These are phyloP conservation scores for Parascedosporium putredinis DNA, from an alignment of 2,329 filamentous ascomycete genomes.

Conservation along the genomic window DNA sequence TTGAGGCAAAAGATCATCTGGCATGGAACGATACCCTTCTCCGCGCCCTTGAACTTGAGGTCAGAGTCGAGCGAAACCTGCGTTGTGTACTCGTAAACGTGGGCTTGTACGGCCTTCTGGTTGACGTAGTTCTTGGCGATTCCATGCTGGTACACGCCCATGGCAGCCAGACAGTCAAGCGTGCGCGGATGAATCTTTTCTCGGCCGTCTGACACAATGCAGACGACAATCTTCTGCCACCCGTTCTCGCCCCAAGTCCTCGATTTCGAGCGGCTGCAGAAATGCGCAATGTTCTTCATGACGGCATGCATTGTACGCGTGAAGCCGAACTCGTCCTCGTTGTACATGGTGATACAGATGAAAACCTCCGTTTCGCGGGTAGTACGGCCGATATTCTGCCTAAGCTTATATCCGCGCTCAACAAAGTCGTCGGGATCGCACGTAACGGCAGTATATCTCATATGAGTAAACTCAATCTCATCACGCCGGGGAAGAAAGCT, in stretches of 20 bases:
- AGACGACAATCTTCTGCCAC: slow-evolving; percentile 99
- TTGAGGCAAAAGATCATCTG: slow-evolving; percentile 99
- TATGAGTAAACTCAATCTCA: slow-evolving; percentile 94
- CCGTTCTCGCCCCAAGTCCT: slow-evolving; percentile 94
- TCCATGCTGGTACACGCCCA: slow-evolving; percentile 96
- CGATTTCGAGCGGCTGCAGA: slow-evolving; percentile 84
- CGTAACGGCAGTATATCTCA: slow-evolving; percentile 98
- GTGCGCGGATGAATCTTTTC: slow-evolving; percentile 84
- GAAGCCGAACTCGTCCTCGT: slow-evolving; percentile 94
- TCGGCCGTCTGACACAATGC: slow-evolving; percentile 88
- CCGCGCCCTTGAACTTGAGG: slow-evolving; percentile 96
- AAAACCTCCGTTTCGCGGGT: slow-evolving; percentile 87
- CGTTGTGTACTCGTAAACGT: slow-evolving; percentile 98
- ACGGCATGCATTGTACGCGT: slow-evolving; percentile 97
- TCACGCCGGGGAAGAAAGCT: slow-evolving; percentile 90
- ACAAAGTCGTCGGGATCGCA: slow-evolving; percentile 95
- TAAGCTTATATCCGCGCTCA: slow-evolving; percentile 77
- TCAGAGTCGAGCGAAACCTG: slow-evolving; percentile 94
- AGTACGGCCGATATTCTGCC: slow-evolving; percentile 78
- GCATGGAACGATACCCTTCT: slow-evolving; percentile 96
- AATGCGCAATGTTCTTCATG: slow-evolving; percentile 96
- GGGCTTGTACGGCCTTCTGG: slow-evolving; percentile 84
- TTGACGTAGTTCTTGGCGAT: slow-evolving; percentile 99
- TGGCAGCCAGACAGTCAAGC: slow-evolving; percentile 84
- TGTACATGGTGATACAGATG: slow-evolving; percentile 98